Evolutionary conservation across 768 basidiomycete species (phyloP), one percentile per base, ranked within the genome.

Genomic region (Xanthoconium purpureum): DNA sequence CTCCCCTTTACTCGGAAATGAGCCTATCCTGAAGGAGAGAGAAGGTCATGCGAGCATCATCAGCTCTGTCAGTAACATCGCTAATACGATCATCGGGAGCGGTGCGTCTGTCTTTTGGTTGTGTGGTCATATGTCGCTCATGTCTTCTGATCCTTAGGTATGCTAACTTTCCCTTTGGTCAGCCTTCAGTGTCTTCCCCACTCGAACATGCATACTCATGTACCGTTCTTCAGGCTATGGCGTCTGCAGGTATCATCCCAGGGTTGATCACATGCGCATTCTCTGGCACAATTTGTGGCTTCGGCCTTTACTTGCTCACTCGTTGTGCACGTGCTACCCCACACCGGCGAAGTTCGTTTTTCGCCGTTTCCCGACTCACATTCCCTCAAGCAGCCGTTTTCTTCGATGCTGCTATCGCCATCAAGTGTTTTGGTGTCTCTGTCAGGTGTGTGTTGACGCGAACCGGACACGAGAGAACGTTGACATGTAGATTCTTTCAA

Each of bases 341-440:
- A 6, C 85, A 91, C 59, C 78, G 94, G 44, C 82, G 79, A 13
- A 77, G 92, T 17, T 93, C 91, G 8, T 96, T 94, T 72, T 92
- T 92, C 62, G 84, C 88, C 14, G 75, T 95, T 18, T 81, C 90
- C 1, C 81, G 89, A 68, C 74, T 98, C 60, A 96, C 96, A 0
- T 97, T 94, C 70, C 96, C 96, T 3, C 84, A 80, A 43, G 91
- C 89, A 0, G 89, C 89, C 1, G 76, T 92, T 38, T 90, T 92
- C 70, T 96, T 98, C 65, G 96, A 98, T 70, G 86, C 85, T 5
- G 96, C 95, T 13, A 94, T 98, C 63, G 94, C 94, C 11, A 88
- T 86, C 69, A 98, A 98, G 70, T 98, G 96, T 71, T 97, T 97
- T 68, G 96, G 96, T 18, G 96, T 98, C 4, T 93, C 91, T 35